A percentile compares a stretch with the other conserved stretches of the same genome.
Conservation (phyloP, 225 moss, liverwort and hornwort species). For the Neckera pumila region DNA sequence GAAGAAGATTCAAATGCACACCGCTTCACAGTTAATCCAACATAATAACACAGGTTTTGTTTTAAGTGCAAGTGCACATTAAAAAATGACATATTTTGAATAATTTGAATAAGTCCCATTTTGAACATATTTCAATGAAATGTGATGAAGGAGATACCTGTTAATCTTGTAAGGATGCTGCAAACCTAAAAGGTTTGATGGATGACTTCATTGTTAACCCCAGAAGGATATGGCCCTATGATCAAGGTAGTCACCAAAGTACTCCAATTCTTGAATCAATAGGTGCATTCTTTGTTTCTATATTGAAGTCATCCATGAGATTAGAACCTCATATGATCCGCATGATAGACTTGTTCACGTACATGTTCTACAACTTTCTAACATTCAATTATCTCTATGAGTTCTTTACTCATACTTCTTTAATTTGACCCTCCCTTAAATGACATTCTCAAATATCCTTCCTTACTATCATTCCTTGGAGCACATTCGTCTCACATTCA, state of each 20-base stretch:
- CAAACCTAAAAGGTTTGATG: not conserved
- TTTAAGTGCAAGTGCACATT: not conserved
- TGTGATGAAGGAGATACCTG: no score
- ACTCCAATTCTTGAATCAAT: not conserved
- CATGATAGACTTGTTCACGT: not conserved
- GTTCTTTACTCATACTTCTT: not conserved
- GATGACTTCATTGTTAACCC: not conserved
- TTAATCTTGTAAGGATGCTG: not conserved
- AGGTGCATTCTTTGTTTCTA: not conserved
- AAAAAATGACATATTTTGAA: not conserved
- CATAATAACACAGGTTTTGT: not conserved
- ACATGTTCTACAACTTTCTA: not conserved
- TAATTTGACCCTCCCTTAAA: fast-evolving
- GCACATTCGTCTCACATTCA: not conserved
- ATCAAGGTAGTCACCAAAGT: not conserved
- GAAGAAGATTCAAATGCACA: not conserved
- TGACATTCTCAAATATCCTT: not conserved
- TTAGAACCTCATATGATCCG: fast-evolving
- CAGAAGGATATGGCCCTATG: not conserved
- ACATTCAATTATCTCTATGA: not conserved
- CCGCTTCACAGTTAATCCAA: not conserved
- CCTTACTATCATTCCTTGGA: not conserved
- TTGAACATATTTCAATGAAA: not conserved
- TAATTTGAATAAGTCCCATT: not conserved
- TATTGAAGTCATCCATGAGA: not conserved